Evolutionary conservation across 176 grass and related monocot genomes (phyloP), one percentile per base, ranked within the genome.

Genomic region (Oryza meyeriana): DNA sequence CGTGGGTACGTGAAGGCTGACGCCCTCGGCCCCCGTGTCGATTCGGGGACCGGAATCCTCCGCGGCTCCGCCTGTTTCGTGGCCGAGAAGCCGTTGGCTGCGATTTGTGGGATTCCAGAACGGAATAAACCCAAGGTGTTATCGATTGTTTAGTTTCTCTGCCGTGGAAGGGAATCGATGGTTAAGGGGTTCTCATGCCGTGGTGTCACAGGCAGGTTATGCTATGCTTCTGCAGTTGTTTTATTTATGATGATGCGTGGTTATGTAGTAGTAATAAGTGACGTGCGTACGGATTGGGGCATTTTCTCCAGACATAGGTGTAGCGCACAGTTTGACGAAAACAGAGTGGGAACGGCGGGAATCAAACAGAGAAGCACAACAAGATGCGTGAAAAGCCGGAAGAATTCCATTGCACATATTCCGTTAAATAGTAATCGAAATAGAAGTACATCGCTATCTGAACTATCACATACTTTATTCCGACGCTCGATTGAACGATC

Each of bases 121-220:
- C 42, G 76, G 82, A 55, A 81, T 85, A 77, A 89, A 36, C 77
- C 78, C 18, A 52, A 28, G 83, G 72, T 12, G 38, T 20, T 45
- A 48, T 82, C 66, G 10, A 77, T 64, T 38, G 30, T 30, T 30
- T 35, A 0, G 29, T 42, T 28, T 31, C 34, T 25, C 27, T 33
- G 61, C 83, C 47, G 72, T 36, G 0, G 2, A 55, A 75, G 30
- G 71, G 33, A 84, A 66, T 29, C 0, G 26, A 5, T 18, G 28
- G 13, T 12, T 62, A 18, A 0, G 11, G 0, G 11, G 22, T 22
- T 65, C 33, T 22, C 41, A 13, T 48, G 58, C 69, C 80, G 57
- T 83, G 81, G 29, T 66, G 14, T 50, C 31, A 9, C 70, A 52
- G 59, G 29, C 81, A 65, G 47, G 58, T 22, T 45, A 50, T 35